Evolutionary conservation across 441 rosid genomes (phyloP), one percentile per base, ranked within the genome.

Genomic region (Viola pubescens): DNA sequence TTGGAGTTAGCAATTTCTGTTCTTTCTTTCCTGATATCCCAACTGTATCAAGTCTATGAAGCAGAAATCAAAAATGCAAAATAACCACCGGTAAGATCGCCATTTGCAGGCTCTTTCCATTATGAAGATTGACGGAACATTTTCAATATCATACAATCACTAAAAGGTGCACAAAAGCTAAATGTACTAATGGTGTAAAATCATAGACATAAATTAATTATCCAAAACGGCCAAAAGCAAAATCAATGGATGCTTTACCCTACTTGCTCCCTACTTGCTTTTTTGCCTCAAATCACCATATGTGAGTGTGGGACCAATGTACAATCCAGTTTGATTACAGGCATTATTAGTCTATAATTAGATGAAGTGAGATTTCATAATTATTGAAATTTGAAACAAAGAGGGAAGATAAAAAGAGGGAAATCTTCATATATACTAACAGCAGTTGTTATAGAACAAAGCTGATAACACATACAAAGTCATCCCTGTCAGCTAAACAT

Each of bases 401-500:
- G 63, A 56, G 58, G 57, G 52, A 65, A 34, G 40, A 56, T 60
- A 61, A 56, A 64, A 53, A 67, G 34, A 52, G 58, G 65, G 65
- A 70, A 70, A 64, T 67, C 68, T 81, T 74, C 81, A 73, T 61
- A 72, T 66, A 70, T 65, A 73, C 58, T 56, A 70, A 71, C 68
- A 75, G 72, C 70, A 69, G 69, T 37, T 76, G 74, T 60, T 69
- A 61, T 45, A 72, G 51, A 73, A 65, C 68, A 77, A 58, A 63
- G 74, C 75, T 61, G 69, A 58, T 42, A 70, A 67, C 60, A 75
- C 77, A 66, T 73, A 66, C 76, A 73, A 42, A 72, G 82, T 71
- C 80, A 76, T 73, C 73, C 63, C 65, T 11, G 63, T 66, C 79
- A 75, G 60, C 82, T 71, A 69, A 73, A 67, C 85, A 79, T 77